Evolutionary conservation across 331 rosid genomes (phyloP).

Genomic region (Arachis monticola): DNA sequence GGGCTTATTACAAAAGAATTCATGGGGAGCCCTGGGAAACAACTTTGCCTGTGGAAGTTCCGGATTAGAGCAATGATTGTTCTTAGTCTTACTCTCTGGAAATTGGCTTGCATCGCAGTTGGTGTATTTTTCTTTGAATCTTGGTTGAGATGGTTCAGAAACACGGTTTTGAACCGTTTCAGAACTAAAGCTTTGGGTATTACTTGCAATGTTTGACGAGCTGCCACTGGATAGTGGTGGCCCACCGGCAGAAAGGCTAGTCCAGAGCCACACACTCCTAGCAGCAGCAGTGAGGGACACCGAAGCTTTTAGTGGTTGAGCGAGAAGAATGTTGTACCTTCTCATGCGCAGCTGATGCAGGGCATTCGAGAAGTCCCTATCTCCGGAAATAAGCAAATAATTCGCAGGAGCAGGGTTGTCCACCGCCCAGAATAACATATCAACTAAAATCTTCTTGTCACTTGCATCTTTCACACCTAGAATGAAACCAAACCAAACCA

Average conservation of each 20-base stretch:
- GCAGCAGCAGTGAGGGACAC: conserved; percentile 79
- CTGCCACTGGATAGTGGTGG: conserved; percentile 52
- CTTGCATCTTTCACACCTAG: conserved; percentile 84
- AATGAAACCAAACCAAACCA: not conserved
- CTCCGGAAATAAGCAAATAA: conserved; percentile 85
- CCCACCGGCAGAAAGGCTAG: conserved; percentile 72
- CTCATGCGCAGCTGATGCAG: conserved; percentile 87
- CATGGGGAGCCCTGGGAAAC: conserved; percentile 76
- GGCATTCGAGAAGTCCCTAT: conserved; percentile 81
- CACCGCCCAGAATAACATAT: conserved; percentile 92
- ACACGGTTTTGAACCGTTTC: conserved; percentile 36
- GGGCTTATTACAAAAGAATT: conserved; percentile 53
- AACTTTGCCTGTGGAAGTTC: conserved; percentile 48
- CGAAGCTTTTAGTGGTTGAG: conserved; percentile 71
- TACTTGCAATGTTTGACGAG: conserved; percentile 50
- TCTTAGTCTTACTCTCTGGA: conserved; percentile 41
- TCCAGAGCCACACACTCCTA: conserved; percentile 82
- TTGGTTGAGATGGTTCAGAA: conserved; percentile 34
- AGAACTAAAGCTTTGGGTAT: conserved; percentile 30
- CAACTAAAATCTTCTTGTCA: conserved; percentile 84
- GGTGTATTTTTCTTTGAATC: conserved; percentile 35
- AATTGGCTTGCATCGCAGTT: conserved; percentile 43
- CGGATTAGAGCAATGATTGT: conserved; percentile 35
- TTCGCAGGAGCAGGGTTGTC: conserved; percentile 94
- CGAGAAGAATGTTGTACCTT: conserved; percentile 83